Conservation (phyloP, 2,329 filamentous ascomycete genomes). For the Fusarium chlamydosporum region DNA sequence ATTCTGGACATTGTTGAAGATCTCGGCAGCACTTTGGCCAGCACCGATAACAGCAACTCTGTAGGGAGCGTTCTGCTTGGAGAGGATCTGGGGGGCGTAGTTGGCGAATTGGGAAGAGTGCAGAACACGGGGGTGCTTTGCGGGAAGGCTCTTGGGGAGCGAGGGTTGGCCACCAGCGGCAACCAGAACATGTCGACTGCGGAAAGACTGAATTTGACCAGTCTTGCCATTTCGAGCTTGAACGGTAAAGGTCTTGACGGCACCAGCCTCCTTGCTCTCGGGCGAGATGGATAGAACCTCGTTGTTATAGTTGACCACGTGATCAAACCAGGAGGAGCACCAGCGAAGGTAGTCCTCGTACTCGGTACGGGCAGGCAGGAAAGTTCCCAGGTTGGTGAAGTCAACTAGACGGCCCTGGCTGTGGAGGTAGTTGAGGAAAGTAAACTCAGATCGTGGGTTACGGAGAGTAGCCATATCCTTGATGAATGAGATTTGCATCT, state of each 20-base stretch:
- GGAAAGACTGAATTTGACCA: conserved; percentile 66
- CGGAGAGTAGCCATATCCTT: conserved; percentile 94
- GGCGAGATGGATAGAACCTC: conserved; percentile 82
- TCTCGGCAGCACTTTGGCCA: conserved; percentile 94
- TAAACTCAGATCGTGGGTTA: conserved; percentile 91
- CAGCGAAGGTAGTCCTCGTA: conserved; percentile 97
- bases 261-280: conserved; percentile 63
- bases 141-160: conserved; percentile 78
- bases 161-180: conserved; percentile 74
- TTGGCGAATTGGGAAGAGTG: conserved; percentile 91
- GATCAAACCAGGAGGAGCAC: conserved; percentile 86
- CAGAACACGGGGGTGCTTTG: conserved; percentile 79
- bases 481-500: conserved; percentile 98
- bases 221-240: conserved; percentile 73
- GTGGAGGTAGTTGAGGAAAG: conserved; percentile 95
- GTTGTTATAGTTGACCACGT: conserved; percentile 79
- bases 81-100: conserved; percentile 71
- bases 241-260: conserved; percentile 77
- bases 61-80: conserved; percentile 69
- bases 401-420: conserved; percentile 83
- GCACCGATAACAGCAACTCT: conserved; percentile 88
- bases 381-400: conserved; percentile 92
- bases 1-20: conserved; percentile 88
- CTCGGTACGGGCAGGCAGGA: conserved; percentile 86
- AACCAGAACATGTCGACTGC: conserved; percentile 75